Percentiles rank a stretch among this genome's conserved stretches.
Evolutionary conservation across 495 filamentous ascomycete species (phyloP).

Genomic region (Neurospora tetrasperma): DNA sequence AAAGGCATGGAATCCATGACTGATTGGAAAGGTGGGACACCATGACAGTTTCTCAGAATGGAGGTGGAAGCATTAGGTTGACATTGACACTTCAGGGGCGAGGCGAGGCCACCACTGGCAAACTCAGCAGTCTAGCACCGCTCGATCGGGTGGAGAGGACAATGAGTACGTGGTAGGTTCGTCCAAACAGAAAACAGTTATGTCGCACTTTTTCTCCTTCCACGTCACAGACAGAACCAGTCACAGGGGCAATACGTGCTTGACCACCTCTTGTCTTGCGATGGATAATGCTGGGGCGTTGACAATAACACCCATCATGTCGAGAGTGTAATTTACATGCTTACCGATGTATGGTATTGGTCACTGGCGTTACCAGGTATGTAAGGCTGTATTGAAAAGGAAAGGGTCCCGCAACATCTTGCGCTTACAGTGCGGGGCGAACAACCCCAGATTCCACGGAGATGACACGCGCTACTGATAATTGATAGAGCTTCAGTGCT

Average conservation of each 20-base stretch:
- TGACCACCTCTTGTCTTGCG: not conserved
- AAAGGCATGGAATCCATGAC: not conserved
- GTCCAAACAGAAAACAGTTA: not conserved
- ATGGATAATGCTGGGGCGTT: not conserved
- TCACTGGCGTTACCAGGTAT: not conserved
- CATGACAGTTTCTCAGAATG: not conserved
- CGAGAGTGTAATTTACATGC: not conserved
- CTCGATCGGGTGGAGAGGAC: not conserved
- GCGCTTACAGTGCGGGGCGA: not conserved
- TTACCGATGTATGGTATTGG: not conserved
- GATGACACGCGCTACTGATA: not conserved
- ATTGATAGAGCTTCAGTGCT: not conserved
- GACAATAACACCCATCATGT: not conserved
- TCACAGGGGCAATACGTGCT: not conserved
- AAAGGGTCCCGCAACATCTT: not conserved
- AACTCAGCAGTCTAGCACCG: not conserved
- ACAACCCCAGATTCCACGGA: not conserved
- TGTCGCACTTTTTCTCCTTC: not conserved
- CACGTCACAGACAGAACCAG: not conserved
- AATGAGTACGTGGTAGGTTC: not conserved
- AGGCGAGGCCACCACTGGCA: not conserved
- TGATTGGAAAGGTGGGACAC: not conserved
- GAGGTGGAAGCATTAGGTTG: not conserved
- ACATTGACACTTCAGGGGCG: not conserved
- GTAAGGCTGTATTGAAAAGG: not conserved